Evolutionary conservation across 345 rosid species (phyloP).

Genomic region (Melaleuca quinquenervia): DNA sequence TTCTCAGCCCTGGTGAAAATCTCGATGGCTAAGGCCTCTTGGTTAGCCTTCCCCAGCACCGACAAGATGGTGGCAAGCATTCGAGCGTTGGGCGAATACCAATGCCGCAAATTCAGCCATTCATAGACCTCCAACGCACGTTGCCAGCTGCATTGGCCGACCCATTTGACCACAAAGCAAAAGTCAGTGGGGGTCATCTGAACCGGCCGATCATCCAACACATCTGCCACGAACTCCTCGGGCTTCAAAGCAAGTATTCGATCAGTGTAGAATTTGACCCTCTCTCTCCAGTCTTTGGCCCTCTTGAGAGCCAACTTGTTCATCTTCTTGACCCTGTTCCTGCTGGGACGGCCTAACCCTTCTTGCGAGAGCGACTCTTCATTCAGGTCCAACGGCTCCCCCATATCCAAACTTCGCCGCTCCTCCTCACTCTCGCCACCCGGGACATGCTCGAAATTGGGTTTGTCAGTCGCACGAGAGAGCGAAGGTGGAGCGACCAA

Average conservation of each 20-base stretch:
- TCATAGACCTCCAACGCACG: constrained; percentile 86
- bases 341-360: constrained; percentile 33
- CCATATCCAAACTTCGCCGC: not conserved
- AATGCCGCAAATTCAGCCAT: constrained; percentile 80
- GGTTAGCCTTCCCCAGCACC: constrained; percentile 77
- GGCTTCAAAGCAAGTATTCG: constrained; percentile 43
- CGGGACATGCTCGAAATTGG: constrained; percentile 5
- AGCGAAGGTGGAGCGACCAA: constrained; percentile 14
- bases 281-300: constrained; percentile 86
- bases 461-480: constrained; percentile 1
- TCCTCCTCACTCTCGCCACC: constrained; percentile 3
- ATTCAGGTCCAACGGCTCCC: constrained; percentile 1
- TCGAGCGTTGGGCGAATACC: constrained; percentile 79
- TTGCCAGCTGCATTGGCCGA: constrained; percentile 84
- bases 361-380: constrained; percentile 19
- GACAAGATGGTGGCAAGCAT: constrained; percentile 82
- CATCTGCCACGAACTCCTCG: constrained; percentile 69
- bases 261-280: constrained; percentile 60
- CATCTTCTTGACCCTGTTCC: constrained; percentile 68
- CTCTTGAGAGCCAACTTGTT: constrained; percentile 69
- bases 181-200: constrained; percentile 95
- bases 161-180: constrained; percentile 76
- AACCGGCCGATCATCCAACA: constrained; percentile 53
- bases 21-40: constrained; percentile 66
- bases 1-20: constrained; percentile 57